A percentile compares a stretch with the other conserved stretches of the same genome.
Evolutionary conservation across 108 stramenopile genomes (phyloP).

Genomic region (Skeletonema grethae): DNA sequence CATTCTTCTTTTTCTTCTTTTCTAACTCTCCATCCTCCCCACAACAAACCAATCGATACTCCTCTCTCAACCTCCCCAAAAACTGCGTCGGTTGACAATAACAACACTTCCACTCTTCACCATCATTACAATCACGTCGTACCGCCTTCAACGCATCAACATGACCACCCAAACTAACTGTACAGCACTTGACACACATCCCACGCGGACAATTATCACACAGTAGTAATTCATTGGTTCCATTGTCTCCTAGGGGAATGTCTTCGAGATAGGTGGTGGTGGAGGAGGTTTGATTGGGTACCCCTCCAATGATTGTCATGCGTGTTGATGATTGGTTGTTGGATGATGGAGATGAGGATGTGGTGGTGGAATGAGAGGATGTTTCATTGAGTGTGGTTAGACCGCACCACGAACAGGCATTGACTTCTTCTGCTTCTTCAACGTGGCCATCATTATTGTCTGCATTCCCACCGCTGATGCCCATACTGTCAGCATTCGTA

Average conservation of each 20-base stretch:
- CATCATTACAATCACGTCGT: background rate
- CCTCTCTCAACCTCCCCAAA: conserved; percentile 25
- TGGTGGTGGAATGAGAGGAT: too few relatives aligned
- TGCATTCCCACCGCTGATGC: too few relatives aligned
- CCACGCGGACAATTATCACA: conserved; percentile 57
- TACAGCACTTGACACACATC: conserved; percentile 48
- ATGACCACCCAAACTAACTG: conserved; percentile 26
- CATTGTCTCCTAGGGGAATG: conserved; percentile 1
- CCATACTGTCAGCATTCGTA: too few relatives aligned
- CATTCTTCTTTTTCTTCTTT: too few relatives aligned
- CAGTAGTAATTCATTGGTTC: conserved; percentile 31
- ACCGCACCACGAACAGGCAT: conserved; percentile 47
- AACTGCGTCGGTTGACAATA: conserved; percentile 38
- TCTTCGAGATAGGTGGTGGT: background rate
- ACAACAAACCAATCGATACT: background rate
- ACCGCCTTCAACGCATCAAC: conserved; percentile 11
- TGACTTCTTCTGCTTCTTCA: background rate
- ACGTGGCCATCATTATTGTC: background rate
- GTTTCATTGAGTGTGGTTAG: conserved; percentile 9
- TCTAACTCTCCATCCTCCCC: background rate
- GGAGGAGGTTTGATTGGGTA: too few relatives aligned
- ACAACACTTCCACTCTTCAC: conserved; percentile 43
- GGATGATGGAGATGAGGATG: too few relatives aligned
- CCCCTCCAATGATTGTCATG: too few relatives aligned
- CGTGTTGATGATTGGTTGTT: too few relatives aligned